Evolutionary conservation across 2,329 filamentous ascomycete species (phyloP).

Genomic region (Apiospora kogelbergensis): DNA sequence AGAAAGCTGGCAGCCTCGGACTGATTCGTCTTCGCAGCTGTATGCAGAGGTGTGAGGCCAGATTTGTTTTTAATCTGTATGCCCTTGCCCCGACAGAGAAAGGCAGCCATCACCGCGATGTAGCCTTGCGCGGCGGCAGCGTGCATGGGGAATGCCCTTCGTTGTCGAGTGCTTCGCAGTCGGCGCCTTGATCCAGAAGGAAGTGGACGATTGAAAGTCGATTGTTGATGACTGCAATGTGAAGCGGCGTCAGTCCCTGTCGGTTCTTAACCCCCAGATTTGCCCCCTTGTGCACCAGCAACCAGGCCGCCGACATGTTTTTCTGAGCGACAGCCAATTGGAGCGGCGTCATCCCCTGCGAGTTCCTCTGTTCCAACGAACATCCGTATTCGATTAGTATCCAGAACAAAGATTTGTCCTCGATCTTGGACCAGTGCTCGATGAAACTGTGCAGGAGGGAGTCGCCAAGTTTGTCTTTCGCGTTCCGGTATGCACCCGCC

Average conservation of each 20-base stretch:
- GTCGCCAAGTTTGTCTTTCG: neutral
- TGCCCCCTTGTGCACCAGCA: neutral
- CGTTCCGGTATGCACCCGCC: neutral
- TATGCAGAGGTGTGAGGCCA: neutral
- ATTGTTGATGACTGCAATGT: neutral
- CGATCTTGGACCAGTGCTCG: neutral
- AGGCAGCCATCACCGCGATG: neutral
- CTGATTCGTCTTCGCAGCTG: neutral
- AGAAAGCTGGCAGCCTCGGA: neutral
- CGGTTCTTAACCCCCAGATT: neutral
- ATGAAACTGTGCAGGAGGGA: neutral
- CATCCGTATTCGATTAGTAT: neutral
- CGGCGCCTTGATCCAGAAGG: neutral
- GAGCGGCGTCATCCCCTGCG: neutral
- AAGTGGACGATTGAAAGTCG: neutral
- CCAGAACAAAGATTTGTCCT: neutral
- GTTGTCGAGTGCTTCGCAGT: neutral
- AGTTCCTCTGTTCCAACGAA: neutral
- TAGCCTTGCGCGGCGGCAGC: neutral
- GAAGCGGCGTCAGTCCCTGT: neutral
- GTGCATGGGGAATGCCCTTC: neutral
- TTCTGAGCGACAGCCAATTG: neutral
- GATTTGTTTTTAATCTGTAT: neutral
- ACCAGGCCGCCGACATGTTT: neutral
- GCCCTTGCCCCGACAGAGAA: neutral